These are phyloP conservation scores for Inonotus obliquus DNA, from an alignment of 1,284 basidiomycete species.

Conservation along the genomic window DNA sequence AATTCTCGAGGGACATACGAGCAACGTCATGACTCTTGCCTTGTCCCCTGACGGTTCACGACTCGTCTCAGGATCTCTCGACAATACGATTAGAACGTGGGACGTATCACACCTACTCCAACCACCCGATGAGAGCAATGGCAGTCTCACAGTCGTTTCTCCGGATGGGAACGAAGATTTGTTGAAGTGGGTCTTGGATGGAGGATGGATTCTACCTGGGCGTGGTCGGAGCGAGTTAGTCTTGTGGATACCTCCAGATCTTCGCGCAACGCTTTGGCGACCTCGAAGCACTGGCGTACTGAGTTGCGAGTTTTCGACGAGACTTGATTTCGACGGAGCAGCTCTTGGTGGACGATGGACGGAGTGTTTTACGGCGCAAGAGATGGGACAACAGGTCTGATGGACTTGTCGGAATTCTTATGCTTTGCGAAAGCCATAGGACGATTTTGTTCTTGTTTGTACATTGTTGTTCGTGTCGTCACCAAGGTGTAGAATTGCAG, in stretches of 20 bases:
- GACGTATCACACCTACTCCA: neutral
- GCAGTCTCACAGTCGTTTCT: too few species aligned
- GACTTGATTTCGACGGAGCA: neutral
- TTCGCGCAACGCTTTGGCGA: neutral
- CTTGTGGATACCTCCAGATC: neutral
- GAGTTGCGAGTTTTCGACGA: neutral
- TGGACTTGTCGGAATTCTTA: neutral
- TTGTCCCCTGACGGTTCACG: conserved; percentile 7
- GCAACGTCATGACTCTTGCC: neutral
- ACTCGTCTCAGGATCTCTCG: neutral
- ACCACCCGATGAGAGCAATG: too few species aligned
- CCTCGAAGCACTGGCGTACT: neutral
- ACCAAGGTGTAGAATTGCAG: too few species aligned
- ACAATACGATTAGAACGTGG: conserved; percentile 9
- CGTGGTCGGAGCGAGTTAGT: neutral
- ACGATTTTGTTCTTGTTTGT: too few species aligned
- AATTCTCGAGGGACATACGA: neutral
- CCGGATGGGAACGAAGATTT: neutral
- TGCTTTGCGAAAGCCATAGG: too few species aligned
- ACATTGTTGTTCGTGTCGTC: too few species aligned
- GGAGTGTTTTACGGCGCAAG: neutral
- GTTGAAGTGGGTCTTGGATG: neutral
- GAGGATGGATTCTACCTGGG: conserved; percentile 1
- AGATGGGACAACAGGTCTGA: neutral
- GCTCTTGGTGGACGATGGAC: neutral